Conservation (phyloP, 2,329 filamentous ascomycete species). For the Epichloe typhina region DNA sequence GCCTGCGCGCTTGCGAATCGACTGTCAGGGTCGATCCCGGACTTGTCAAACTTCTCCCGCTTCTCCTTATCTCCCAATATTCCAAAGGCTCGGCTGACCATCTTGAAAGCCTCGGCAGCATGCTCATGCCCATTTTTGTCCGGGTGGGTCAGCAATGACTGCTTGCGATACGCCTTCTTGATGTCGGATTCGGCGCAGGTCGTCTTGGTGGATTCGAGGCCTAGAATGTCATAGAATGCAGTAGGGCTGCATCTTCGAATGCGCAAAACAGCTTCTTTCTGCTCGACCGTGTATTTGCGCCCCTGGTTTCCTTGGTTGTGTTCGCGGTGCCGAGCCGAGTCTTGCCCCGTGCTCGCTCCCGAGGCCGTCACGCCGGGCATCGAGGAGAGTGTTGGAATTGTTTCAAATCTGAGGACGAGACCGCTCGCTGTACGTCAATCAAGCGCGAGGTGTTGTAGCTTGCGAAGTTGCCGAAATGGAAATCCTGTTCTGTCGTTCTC, state of each 20-base stretch:
- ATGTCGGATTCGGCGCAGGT: slow-evolving; percentile 71
- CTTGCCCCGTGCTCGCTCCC: slow-evolving; percentile 35
- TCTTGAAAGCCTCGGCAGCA: slow-evolving; percentile 96
- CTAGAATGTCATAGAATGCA: slow-evolving; percentile 91
- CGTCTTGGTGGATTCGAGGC: slow-evolving; percentile 49
- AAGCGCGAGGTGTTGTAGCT: too few species aligned
- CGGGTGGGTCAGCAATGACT: slow-evolving; percentile 87
- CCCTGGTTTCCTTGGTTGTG: slow-evolving; percentile 68
- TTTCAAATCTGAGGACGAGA: background rate
- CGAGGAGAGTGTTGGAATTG: slow-evolving; percentile 2
- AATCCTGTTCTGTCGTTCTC: too few species aligned
- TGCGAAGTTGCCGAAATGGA: too few species aligned
- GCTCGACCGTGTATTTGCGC: slow-evolving; percentile 73
- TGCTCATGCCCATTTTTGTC: slow-evolving; percentile 97
- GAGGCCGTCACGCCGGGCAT: slow-evolving; percentile 38
- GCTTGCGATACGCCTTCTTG: slow-evolving; percentile 95
- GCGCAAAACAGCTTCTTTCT: slow-evolving; percentile 81
- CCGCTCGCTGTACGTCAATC: background rate
- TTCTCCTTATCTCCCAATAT: slow-evolving; percentile 89
- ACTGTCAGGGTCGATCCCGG: slow-evolving; percentile 84
- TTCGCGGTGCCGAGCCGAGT: slow-evolving; percentile 37
- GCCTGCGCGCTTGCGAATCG: slow-evolving; percentile 57
- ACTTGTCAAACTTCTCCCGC: slow-evolving; percentile 67
- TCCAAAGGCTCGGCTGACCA: slow-evolving; percentile 89
- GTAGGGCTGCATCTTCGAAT: slow-evolving; percentile 75